Base-by-base conservation (phyloP, 495 filamentous ascomycete genomes). In the Trichoderma parareesei region DNA sequence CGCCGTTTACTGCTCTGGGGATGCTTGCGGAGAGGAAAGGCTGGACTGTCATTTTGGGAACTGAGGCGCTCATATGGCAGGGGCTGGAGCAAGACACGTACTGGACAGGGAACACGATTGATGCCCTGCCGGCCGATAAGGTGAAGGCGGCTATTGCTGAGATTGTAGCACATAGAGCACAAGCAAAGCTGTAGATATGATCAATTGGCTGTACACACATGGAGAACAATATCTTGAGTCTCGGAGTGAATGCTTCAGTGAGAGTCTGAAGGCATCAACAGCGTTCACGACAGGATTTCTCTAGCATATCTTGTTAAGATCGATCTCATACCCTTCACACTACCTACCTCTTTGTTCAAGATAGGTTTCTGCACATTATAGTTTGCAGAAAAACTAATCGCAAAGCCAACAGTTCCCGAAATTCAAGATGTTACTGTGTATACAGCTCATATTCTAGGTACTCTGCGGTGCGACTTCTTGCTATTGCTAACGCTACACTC, bases 41-140 rank as follows among this genome's bases (percentile, higher is more conserved):
- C 7, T 91, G 88, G 88, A 78, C 84, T 73, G 84, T 90, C 11
- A 85, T 91, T 60, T 69, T 85, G 27, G 88, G 88, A 0, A 87
- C 85, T 0, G 88, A 90, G 75, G 85, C 88, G 1, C 74, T 92
- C 76, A 87, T 90, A 71, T 90, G 85, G 80, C 89, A 92, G 74
- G 88, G 88, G 8, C 75, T 91, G 63, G 88, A 90, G 69, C 87
- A 90, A 73, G 81, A 85, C 60, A 80, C 79, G 65, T 80, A 85
- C 33, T 90, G 88, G 87, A 87, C 83, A 40, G 80, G 81, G 3
- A 73, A 75, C 64, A 76, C 81, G 49, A 71, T 84, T 18, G 73
- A 81, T 60, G 78, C 81, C 38, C 77, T 86, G 49, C 85, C 85
- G 7, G 78, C 85, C 38, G 70, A 80, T 49, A 67, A 79, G 63